These are phyloP conservation scores for Ambrosia hybrid DNA, from an alignment of 140 eudicot genomes.

Conservation along the genomic window DNA sequence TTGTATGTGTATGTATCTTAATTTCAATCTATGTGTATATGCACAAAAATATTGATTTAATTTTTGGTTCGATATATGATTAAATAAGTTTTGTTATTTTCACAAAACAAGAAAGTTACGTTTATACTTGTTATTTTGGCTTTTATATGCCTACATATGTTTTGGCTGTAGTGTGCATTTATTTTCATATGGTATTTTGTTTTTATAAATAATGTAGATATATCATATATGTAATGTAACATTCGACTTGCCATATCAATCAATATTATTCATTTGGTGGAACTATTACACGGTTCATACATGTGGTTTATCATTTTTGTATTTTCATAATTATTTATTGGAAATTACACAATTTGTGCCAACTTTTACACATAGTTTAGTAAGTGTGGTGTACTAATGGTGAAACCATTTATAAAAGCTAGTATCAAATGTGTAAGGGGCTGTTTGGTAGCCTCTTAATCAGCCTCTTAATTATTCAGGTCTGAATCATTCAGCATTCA, in stretches of 20 bases:
- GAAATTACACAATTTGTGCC: no score
- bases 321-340: no score
- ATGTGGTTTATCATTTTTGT: no score
- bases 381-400: no score
- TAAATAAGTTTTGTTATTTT: background rate
- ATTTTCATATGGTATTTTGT: background rate
- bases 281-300: no score
- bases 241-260: background rate
- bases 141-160: background rate
- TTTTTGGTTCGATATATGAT: background rate
- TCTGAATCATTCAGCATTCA: no score
- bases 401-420: no score
- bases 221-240: background rate
- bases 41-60: background rate
- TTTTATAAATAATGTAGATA: background rate
- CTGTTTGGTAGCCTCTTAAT: no score
- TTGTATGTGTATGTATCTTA: background rate
- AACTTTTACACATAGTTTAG: no score
- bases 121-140: background rate
- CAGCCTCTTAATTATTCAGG: no score
- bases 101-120: background rate
- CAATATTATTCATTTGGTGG: background rate
- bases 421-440: no score
- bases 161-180: background rate
- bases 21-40: background rate